Conservation (phyloP, 2,329 filamentous ascomycete species). For the Alternaria consortialis region DNA sequence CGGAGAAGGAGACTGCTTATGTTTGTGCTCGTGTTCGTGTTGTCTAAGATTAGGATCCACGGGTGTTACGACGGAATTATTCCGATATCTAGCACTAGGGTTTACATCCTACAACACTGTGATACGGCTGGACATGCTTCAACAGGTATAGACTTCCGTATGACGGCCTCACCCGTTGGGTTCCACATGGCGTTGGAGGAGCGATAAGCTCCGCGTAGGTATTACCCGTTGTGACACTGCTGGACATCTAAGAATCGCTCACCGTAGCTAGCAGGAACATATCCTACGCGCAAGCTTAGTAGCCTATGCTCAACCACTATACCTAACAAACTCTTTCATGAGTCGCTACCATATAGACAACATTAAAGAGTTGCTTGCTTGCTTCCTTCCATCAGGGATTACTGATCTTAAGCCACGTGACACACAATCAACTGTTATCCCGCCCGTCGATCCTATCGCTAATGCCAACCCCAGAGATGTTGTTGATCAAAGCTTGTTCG, state of each 20-base stretch:
- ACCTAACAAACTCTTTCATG: not conserved
- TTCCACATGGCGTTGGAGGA: constrained; percentile 5
- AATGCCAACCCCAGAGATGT: not conserved
- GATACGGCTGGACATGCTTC: constrained; percentile 24
- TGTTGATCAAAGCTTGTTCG: not conserved
- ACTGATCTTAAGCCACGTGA: not conserved
- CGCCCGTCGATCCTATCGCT: constrained; percentile 1
- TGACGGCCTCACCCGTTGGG: constrained; percentile 9
- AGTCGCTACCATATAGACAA: not conserved
- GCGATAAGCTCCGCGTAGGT: constrained; percentile 4
- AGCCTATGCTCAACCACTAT: not conserved
- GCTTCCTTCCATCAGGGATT: not conserved
- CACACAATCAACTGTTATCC: not conserved
- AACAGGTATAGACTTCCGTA: constrained; percentile 18
- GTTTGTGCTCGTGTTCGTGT: not conserved
- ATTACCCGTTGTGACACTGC: not conserved
- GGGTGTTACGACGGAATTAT: constrained; percentile 4
- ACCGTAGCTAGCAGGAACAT: not conserved
- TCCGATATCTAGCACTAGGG: constrained; percentile 15
- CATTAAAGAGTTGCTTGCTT: not conserved
- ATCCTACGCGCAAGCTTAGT: not conserved
- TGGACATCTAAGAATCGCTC: not conserved
- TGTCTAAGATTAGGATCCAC: not conserved
- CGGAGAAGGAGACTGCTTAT: not conserved
- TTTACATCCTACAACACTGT: constrained; percentile 2